Evolutionary conservation across 805 yeast species (phyloP), one percentile per base, ranked within the genome.

Genomic region (Kazachstania psychrophila): DNA sequence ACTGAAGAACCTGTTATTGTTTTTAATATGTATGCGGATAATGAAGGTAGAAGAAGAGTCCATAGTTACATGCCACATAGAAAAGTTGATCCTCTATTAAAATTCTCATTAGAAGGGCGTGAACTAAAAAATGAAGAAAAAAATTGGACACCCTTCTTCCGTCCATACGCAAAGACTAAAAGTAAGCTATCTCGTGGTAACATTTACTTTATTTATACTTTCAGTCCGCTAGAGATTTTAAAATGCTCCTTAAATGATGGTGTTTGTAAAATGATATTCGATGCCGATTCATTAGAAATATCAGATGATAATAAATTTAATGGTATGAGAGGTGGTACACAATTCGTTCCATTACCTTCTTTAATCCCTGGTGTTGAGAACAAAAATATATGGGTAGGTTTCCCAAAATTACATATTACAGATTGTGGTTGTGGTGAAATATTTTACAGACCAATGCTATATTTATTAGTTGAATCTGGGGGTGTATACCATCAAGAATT

Each of bases 241-340:
- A 44, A 44, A 37, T 49, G 54, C 33, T 46, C 49, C 1, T 37
- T 49, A 29, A 36, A 40, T 37, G 46, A 44, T 29, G 54, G 52
- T 25, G 17, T 28, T 20, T 49, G 51, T 39, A 30, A 36, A 8
- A 28, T 32, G 16, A 44, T 43, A 8, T 48, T 48, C 33, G 42
- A 45, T 31, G 44, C 36, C 5, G 38, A 36, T 2, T 43, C 43
- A 3, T 15, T 45, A 28, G 35, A 23, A 13, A 23, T 41, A 11
- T 35, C 37, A 10, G 37, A 37, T 8, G 41, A 37, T 11, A 37
- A 42, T 31, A 33, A 33, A 14, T 44, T 40, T 25, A 40, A 36
- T 13, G 48, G 41, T n/a, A 36, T 43, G 36, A 42, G 53, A 36
- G 49, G 51, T 35, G 51, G 50, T n/a, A 45, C 53, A 10, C 53